Percentiles rank a stretch among this genome's conserved stretches.
phyloP scores from a whole-genome alignment of 2,329 filamentous ascomycete genomes.

The Aspergillus transmontanensis region DNA sequence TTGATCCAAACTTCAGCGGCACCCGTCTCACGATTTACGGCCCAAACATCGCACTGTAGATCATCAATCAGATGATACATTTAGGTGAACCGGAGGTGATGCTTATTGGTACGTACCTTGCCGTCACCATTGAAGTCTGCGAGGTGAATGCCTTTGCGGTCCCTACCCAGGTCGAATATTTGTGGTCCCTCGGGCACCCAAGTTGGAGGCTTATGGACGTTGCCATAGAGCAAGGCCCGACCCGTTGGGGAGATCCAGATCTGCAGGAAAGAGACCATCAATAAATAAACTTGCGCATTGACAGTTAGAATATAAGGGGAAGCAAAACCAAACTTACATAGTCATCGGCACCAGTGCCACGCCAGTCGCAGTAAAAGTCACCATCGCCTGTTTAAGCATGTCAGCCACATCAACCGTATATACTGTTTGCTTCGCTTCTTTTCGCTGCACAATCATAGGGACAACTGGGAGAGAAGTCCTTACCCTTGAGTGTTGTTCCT shows the following conservation, averaged over 20 bases:
- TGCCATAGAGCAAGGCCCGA: neutral
- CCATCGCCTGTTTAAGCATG: neutral
- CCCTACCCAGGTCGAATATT: neutral
- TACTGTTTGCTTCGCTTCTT: too few relatives aligned
- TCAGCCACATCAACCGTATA: neutral
- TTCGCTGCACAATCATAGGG: neutral
- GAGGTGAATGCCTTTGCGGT: constrained; percentile 27
- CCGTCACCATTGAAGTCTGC: constrained; percentile 44
- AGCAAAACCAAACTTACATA: neutral
- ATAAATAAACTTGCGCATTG: too few relatives aligned
- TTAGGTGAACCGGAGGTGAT: too few relatives aligned
- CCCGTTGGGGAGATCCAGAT: neutral
- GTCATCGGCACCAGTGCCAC: constrained; percentile 2
- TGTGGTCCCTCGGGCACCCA: neutral
- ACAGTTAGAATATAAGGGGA: neutral
- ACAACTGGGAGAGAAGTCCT: neutral
- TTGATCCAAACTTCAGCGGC: neutral
- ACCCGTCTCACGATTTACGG: neutral
- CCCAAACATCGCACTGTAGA: neutral
- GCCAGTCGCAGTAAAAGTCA: constrained; percentile 1
- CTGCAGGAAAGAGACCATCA: neutral
- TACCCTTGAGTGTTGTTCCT: constrained; percentile 3
- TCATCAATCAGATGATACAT: neutral
- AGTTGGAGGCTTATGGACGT: neutral
- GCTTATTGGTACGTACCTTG: neutral